Evolutionary conservation across 2,329 filamentous ascomycete genomes (phyloP).

Genomic region (Fusarium sublunatum): DNA sequence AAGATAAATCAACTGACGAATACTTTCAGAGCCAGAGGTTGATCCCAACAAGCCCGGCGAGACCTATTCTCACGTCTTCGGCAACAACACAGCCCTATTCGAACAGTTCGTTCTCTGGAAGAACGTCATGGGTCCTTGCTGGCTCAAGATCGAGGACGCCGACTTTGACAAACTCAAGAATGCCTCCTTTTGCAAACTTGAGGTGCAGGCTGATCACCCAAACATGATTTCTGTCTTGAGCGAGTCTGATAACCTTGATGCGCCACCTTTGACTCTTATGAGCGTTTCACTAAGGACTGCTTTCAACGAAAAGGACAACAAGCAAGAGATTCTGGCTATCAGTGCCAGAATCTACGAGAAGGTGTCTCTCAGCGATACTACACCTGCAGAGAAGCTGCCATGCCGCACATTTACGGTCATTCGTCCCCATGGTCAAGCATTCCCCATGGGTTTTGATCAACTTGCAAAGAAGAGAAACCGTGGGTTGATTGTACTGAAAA

Average conservation of each 20-base stretch:
- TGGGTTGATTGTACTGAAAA: slow-evolving; percentile 82
- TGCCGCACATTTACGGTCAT: slow-evolving; percentile 93
- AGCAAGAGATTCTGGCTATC: slow-evolving; percentile 92
- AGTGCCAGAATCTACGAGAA: slow-evolving; percentile 95
- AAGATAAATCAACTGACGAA: slow-evolving; percentile 30
- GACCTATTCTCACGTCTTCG: slow-evolving; percentile 95
- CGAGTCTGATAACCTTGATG: slow-evolving; percentile 83
- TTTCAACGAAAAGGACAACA: slow-evolving; percentile 92
- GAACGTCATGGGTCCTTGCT: slow-evolving; percentile 98
- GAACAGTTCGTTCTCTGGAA: slow-evolving; percentile 99
- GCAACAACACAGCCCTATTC: slow-evolving; percentile 91
- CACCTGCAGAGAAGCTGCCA: slow-evolving; percentile 86
- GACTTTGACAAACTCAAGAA: slow-evolving; percentile 89
- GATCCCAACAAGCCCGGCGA: slow-evolving; percentile 77
- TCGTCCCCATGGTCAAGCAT: slow-evolving; percentile 79
- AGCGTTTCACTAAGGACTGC: slow-evolving; percentile 88
- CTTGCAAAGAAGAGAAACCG: slow-evolving; percentile 77
- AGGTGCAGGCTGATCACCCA: slow-evolving; percentile 84
- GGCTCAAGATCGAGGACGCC: slow-evolving; percentile 89
- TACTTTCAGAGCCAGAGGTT: slow-evolving; percentile 69
- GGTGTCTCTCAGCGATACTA: slow-evolving; percentile 86
- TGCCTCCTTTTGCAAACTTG: slow-evolving; percentile 96
- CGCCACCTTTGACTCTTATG: slow-evolving; percentile 94
- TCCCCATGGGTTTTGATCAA: slow-evolving; percentile 87
- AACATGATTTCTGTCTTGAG: slow-evolving; percentile 77